Conservation (phyloP, 2,329 filamentous ascomycete genomes). For the Ophiosphaerella korrae region DNA sequence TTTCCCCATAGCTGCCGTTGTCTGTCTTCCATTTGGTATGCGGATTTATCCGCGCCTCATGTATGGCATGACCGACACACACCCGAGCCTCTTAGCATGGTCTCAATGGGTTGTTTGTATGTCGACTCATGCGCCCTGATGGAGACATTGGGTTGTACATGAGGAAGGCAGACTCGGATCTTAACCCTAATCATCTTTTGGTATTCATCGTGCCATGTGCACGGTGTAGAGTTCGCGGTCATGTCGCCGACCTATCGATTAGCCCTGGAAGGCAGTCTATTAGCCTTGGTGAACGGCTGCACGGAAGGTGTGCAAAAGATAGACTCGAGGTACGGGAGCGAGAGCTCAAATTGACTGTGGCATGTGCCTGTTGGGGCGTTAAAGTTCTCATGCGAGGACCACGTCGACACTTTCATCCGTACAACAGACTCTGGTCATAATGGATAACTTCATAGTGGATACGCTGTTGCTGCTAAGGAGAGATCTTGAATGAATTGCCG, state of each 20-base stretch:
- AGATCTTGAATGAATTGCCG: slow-evolving; percentile 57
- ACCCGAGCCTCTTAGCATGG: slow-evolving; percentile 65
- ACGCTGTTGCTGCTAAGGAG: slow-evolving; percentile 49
- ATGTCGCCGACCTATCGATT: slow-evolving; percentile 74
- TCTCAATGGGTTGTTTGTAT: slow-evolving; percentile 56
- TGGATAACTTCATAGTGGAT: slow-evolving; percentile 60
- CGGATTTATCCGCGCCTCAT: slow-evolving; percentile 53
- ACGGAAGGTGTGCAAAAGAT: slow-evolving; percentile 45
- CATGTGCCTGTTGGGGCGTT: slow-evolving; percentile 73
- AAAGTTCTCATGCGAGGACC: slow-evolving; percentile 76
- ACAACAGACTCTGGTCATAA: slow-evolving; percentile 71
- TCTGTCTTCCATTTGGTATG: slow-evolving; percentile 68
- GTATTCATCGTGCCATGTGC: slow-evolving; percentile 57
- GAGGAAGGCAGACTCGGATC: slow-evolving; percentile 77
- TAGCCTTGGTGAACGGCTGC: slow-evolving; percentile 20
- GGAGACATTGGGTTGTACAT: slow-evolving; percentile 40
- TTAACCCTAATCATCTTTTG: slow-evolving; percentile 93
- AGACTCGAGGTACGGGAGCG: slow-evolving; percentile 53
- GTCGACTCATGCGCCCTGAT: slow-evolving; percentile 44
- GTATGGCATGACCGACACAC: slow-evolving; percentile 53
- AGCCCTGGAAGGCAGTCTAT: slow-evolving; percentile 38
- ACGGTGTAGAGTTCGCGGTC: slow-evolving; percentile 54
- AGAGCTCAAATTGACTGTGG: slow-evolving; percentile 58
- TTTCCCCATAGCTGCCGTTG: slow-evolving; percentile 80
- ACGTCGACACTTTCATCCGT: slow-evolving; percentile 76